Evolutionary conservation across 148 eudicot genomes (phyloP), one percentile per base, ranked within the genome.

Genomic region (Rhododendron kiyosumense): DNA sequence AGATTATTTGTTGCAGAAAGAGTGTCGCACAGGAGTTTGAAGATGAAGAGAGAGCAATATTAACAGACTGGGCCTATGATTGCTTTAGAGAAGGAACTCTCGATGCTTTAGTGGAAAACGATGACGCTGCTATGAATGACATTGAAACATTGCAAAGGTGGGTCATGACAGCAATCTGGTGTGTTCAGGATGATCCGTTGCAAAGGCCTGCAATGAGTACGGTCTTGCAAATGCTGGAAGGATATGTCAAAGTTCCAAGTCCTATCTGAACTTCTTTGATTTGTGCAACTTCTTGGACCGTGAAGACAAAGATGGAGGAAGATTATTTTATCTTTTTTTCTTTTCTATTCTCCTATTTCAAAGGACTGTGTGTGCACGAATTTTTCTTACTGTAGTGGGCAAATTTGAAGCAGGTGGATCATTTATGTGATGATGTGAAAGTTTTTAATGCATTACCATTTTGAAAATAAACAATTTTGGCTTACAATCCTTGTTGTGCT

Each of bases 21-120:
- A 38, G 41, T 5, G 41, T 77, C 32, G 86, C 57, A 36, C 34
- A 12, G 81, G 69, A 63, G 49, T 79, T 59, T 28, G 51, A 3
- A 14, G 86, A 85, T 28, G 86, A 85, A 78, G 82, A 85, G 7
- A 52, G 2, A 30, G 81, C 17, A 8, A 79, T 59, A 61, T 63
- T 84, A 26, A 61, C 63, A 32, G 86, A 84, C 13, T 84, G 86
- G 86, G 86, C 67, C 57, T 84, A 84, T n/a, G 86, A 84, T 36
- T 84, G 86, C 59, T 84, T 28, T 36, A 43, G 13, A 79, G 81
- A 41, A 77, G 69, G 81, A 49, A 61, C 24, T n/a, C 11, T 85
- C 12, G 81, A 22, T 1, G n/a, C 18, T 52, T 78, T 85, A 74
- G 86, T 85, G 57, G 82, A 65, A 2, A 36, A 78, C 22, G 86